Evolutionary conservation across 257 asterid species (phyloP).

Genomic region (Solanum commersonii): DNA sequence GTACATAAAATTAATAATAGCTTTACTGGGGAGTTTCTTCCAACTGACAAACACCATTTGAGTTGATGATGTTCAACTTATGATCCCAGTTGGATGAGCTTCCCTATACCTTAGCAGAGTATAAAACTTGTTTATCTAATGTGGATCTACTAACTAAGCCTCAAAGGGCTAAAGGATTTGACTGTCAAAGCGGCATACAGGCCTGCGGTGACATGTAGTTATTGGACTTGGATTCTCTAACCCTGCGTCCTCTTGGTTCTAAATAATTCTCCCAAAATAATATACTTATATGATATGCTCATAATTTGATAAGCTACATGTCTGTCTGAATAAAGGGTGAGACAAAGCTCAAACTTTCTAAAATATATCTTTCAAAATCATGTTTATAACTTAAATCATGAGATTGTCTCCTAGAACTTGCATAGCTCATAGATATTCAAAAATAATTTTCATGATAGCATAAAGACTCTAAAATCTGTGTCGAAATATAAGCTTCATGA

Average conservation of each 20-base stretch:
- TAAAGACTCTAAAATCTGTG: background rate
- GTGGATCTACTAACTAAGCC: no score
- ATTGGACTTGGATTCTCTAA: background rate
- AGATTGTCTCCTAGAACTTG: background rate
- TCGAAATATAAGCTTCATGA: background rate
- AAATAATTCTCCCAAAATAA: background rate
- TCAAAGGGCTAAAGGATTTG: no score
- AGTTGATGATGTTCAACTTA: background rate
- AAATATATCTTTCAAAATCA: background rate
- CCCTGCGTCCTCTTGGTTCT: background rate
- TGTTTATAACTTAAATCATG: background rate
- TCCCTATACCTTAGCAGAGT: background rate
- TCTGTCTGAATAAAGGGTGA: background rate
- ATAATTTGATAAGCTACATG: background rate
- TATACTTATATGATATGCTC: background rate
- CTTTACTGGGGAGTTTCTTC: no score
- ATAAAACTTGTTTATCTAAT: no score
- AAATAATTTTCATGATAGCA: background rate
- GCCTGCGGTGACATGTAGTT: no score
- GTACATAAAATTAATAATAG: background rate
- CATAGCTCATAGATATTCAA: background rate
- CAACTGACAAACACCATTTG: background rate
- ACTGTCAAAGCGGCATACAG: no score
- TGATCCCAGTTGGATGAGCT: background rate
- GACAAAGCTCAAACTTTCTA: background rate